phyloP scores from a whole-genome alignment of 768 basidiomycete species.

The Chalciporus sphaerocephalus region DNA sequence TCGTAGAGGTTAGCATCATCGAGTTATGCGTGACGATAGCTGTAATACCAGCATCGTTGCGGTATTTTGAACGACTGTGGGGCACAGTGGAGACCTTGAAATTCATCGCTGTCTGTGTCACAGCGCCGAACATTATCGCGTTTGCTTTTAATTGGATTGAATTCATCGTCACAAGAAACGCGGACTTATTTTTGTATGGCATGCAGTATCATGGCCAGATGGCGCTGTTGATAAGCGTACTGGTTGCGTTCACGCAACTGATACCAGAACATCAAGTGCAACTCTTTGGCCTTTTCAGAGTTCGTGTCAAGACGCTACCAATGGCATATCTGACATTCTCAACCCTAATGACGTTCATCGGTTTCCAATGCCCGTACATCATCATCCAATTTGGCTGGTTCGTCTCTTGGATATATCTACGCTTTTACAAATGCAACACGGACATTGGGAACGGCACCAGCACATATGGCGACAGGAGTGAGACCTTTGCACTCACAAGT shows the following conservation, averaged over 20 bases:
- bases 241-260: slow-evolving; percentile 96
- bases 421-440: slow-evolving; percentile 90
- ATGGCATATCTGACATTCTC: slow-evolving; percentile 92
- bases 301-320: slow-evolving; percentile 92
- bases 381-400: slow-evolving; percentile 99
- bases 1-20: slow-evolving; percentile 78
- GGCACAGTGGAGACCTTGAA: slow-evolving; percentile 80
- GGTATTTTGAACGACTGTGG: slow-evolving; percentile 95
- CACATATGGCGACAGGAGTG: slow-evolving; percentile 90
- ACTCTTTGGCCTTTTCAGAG: slow-evolving; percentile 75
- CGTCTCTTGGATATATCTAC: slow-evolving; percentile 89
- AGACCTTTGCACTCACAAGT: slow-evolving; percentile 89
- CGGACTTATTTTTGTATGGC: slow-evolving; percentile 80
- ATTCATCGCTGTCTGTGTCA: slow-evolving; percentile 77
- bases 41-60: slow-evolving; percentile 74
- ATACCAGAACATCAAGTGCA: slow-evolving; percentile 99
- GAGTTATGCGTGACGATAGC: slow-evolving; percentile 80
- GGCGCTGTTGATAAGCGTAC: slow-evolving; percentile 80
- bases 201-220: slow-evolving; percentile 91
- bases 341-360: slow-evolving; percentile 75
- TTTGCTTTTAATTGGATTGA: slow-evolving; percentile 89
- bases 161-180: slow-evolving; percentile 60
- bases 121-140: slow-evolving; percentile 83
- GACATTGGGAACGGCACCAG: slow-evolving; percentile 59
- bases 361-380: slow-evolving; percentile 86